Evolutionary conservation across 2,329 filamentous ascomycete species (phyloP).

Genomic region (Xylaria multiplex): DNA sequence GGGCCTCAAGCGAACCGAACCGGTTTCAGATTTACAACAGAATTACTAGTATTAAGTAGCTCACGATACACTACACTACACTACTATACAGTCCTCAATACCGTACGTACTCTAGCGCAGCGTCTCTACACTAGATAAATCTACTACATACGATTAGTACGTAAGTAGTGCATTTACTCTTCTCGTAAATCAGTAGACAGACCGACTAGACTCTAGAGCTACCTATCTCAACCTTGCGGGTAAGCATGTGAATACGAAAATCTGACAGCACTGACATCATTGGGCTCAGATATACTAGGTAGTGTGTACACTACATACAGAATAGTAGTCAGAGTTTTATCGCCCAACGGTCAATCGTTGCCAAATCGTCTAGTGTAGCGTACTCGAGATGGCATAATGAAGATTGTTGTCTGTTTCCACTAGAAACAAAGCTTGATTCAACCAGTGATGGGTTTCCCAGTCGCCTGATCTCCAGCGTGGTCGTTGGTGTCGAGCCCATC

Average conservation of each 20-base stretch:
- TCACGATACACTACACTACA: neutral
- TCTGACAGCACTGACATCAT: constrained; percentile 25
- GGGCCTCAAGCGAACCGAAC: neutral
- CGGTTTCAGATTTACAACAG: constrained; percentile 23
- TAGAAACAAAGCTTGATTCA: constrained; percentile 4
- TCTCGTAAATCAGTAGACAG: too few relatives aligned
- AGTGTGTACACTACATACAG: too few relatives aligned
- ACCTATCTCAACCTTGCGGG: neutral
- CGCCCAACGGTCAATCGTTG: neutral
- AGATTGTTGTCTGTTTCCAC: constrained; percentile 5
- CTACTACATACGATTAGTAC: too few relatives aligned
- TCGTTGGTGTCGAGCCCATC: constrained; percentile 11
- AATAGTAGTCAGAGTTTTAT: neutral
- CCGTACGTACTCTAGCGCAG: too few relatives aligned
- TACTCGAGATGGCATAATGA: neutral
- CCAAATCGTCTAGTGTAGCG: neutral
- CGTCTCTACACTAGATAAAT: too few relatives aligned
- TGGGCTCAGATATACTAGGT: constrained; percentile 6
- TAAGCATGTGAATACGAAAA: constrained; percentile 9
- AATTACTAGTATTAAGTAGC: neutral
- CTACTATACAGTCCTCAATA: too few relatives aligned
- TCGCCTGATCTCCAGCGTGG: constrained; percentile 27
- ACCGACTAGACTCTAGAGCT: neutral
- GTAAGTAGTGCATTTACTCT: too few relatives aligned
- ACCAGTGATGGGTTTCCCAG: constrained; percentile 16